Base-by-base conservation (phyloP, 2,329 filamentous ascomycete species). In the Fusarium austroafricanum region DNA sequence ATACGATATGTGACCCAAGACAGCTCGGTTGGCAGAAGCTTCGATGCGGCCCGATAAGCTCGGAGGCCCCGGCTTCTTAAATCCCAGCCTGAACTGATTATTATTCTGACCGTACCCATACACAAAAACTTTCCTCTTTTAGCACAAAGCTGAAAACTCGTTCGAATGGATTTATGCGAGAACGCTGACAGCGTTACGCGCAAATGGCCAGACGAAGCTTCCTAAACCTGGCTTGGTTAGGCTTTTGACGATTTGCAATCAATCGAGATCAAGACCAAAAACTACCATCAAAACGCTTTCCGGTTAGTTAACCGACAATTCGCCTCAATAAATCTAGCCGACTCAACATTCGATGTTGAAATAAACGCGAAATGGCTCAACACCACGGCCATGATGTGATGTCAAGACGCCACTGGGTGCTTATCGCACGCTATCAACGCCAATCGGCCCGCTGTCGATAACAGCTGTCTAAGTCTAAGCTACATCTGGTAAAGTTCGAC, bases 381-480 rank as follows among this genome's bases (percentile, higher is more conserved):
- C 18, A 20, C 18, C 21, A 55, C 12, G 18, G 17, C 12, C 35
- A 62, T 62, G 58, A 58, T 50, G 33, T 64, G 60, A 63, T 63
- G 38, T 57, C 26, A 26, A 40, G 21, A 26, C 20, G 14, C 35
- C 29, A 26, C 28, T 3, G 15, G 3, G 2, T 35, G 11, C 39
- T 59, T 64, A 52, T 59, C 39, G 26, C 17, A 10, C 18, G 18
- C 40, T 64, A 64, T 59, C 61, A 40, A 10, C 1, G 2, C 44
- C 45, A 65, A 64, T 64, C 61, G 60, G 61, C 20, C 61, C 61
- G 61, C 31, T 17, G 4, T 35, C 35, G n/a, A 29, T 20, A 18
- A 11, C 21, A 1, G 20, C 4, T 15, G 15, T 35, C 58, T 63
- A 63, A 43, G 15, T 35, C 58, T 63, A 63, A 43, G 17, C 60